phyloP scores from a whole-genome alignment of 257 asterid species.

The Dorcoceras hygrometricum region DNA sequence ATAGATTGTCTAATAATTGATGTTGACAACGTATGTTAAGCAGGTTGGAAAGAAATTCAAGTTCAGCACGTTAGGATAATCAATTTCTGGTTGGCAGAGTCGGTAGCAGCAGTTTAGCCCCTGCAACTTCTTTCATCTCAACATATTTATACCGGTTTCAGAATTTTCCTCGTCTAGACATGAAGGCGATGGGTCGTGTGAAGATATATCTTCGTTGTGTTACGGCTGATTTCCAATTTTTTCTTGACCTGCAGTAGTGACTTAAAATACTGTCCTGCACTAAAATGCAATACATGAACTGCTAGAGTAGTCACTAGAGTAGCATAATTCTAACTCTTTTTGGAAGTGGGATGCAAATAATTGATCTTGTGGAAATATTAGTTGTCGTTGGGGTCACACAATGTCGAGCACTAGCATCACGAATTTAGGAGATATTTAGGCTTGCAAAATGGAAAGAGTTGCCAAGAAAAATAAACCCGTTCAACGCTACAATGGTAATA shows the following conservation, averaged over 20 bases:
- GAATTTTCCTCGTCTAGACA: not conserved
- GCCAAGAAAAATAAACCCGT: too few species aligned
- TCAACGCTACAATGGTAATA: too few species aligned
- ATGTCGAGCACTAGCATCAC: too few species aligned
- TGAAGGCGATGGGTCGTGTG: not conserved
- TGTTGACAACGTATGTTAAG: conserved; percentile 28
- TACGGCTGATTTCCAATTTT: not conserved
- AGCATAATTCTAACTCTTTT: not conserved
- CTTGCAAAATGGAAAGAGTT: too few species aligned
- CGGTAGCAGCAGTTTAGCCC: conserved; percentile 40
- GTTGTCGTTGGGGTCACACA: too few species aligned
- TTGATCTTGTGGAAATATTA: too few species aligned
- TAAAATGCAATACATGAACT: not conserved
- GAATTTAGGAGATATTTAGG: too few species aligned
- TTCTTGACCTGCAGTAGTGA: not conserved
- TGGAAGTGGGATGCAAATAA: not conserved
- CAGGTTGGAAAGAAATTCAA: conserved; percentile 63
- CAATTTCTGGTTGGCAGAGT: conserved; percentile 63
- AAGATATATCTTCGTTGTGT: not conserved
- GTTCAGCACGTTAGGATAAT: conserved; percentile 42
- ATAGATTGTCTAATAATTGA: conserved; percentile 7
- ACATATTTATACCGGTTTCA: not conserved
- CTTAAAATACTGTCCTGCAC: not conserved
- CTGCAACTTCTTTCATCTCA: conserved; percentile 17
- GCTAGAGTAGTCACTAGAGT: too few species aligned